Conservation (phyloP, 495 filamentous ascomycete species). For the Tetracladium setigerum region DNA sequence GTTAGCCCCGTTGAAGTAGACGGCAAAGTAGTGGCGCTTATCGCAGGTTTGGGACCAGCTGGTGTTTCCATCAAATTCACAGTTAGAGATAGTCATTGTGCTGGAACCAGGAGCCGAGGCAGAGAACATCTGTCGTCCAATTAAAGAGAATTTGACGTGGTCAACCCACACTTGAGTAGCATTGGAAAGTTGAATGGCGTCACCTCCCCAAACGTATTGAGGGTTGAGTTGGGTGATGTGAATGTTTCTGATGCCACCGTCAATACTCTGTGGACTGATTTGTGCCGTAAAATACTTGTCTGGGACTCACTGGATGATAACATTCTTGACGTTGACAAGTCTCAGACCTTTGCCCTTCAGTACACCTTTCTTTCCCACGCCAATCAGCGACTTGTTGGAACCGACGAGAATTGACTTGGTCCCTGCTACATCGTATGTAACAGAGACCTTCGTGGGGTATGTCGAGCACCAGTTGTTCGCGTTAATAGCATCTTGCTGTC, state of each 20-base stretch:
- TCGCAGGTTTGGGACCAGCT: slow-evolving; percentile 37
- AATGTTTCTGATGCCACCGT: no score
- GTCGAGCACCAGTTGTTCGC: no score
- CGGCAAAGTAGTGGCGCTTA: slow-evolving; percentile 38
- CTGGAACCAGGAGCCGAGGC: slow-evolving; percentile 29
- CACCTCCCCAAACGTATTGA: slow-evolving; percentile 32
- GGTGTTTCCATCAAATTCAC: slow-evolving; percentile 34
- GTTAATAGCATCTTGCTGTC: no score
- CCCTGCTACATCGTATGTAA: slow-evolving; percentile 28
- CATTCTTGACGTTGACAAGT: slow-evolving; percentile 27
- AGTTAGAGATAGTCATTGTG: slow-evolving; percentile 41
- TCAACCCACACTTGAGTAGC: slow-evolving; percentile 34
- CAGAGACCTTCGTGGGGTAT: no score
- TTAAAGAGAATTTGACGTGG: slow-evolving; percentile 35
- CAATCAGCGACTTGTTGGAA: slow-evolving; percentile 29
- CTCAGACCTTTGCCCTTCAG: slow-evolving; percentile 28
- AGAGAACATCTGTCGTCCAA: slow-evolving; percentile 38
- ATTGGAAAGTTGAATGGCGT: slow-evolving; percentile 26
- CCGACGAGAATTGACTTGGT: slow-evolving; percentile 23
- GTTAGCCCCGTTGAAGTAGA: slow-evolving; percentile 32
- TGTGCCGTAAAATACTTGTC: no score
- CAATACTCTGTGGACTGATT: no score
- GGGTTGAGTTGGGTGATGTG: slow-evolving; percentile 26
- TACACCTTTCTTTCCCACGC: slow-evolving; percentile 26
- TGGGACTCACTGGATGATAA: slow-evolving; percentile 34